These are phyloP conservation scores for Gossypium gossypioides DNA, from an alignment of 441 rosid genomes.

Conservation along the genomic window DNA sequence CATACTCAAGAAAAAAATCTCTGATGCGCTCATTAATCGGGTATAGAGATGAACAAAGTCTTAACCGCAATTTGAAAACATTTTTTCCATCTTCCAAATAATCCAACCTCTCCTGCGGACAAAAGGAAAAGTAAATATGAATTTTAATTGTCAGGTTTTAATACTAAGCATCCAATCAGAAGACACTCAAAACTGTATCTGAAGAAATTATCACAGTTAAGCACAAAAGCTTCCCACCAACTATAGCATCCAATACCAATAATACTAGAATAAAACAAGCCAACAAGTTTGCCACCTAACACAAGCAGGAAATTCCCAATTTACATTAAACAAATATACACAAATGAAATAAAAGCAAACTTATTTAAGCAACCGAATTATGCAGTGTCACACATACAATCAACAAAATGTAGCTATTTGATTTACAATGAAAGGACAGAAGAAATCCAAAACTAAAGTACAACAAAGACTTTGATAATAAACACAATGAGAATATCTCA, in stretches of 20 bases:
- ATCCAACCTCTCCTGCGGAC: slow-evolving; percentile 81
- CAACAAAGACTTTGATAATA: not conserved
- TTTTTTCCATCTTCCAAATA: slow-evolving; percentile 96
- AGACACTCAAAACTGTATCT: not conserved
- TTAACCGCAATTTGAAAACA: slow-evolving; percentile 75
- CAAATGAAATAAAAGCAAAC: not conserved
- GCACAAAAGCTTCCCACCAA: not conserved
- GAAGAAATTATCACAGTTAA: not conserved
- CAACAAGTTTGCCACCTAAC: not conserved
- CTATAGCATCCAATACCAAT: slow-evolving; percentile 1
- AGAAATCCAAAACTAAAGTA: not conserved
- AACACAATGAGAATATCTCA: not conserved
- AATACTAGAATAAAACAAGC: not conserved
- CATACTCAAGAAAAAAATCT: slow-evolving; percentile 98
- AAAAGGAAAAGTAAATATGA: slow-evolving; percentile 9
- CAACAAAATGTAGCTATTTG: not conserved
- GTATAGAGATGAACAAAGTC: slow-evolving; percentile 88
- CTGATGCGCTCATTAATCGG: slow-evolving; percentile 91
- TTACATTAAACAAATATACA: not conserved
- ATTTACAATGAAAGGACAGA: not conserved
- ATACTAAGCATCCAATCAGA: not conserved
- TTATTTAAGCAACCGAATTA: not conserved
- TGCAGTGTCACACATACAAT: not conserved
- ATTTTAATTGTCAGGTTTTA: not conserved
- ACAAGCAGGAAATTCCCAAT: not conserved